Evolutionary conservation across 352 stramenopile species (phyloP), one percentile per base, ranked within the genome.

Genomic region (Globisporangium paroecandrum): DNA sequence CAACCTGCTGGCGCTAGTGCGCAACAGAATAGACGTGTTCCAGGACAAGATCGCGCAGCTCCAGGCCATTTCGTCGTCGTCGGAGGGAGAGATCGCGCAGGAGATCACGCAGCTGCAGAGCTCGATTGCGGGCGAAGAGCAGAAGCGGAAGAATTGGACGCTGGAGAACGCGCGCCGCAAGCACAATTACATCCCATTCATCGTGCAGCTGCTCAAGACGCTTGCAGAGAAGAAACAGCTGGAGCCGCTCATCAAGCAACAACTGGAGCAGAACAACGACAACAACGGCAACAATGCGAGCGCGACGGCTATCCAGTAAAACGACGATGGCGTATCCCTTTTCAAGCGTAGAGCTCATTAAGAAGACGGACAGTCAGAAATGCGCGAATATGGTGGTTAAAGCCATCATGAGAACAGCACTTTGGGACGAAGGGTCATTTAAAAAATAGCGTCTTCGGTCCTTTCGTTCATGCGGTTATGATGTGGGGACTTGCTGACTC

Each of bases 101-200:
- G 67, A 73, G 6, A 53, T 77, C 27, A 68, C 74, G 20, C 76
- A 91, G 56, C 74, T 93, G 32, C 74, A 90, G 68, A 67, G 64
- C 22, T 76, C 81, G 13, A 74, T 93, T 36, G 75, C 78, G 9
- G 67, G 62, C 7, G 85, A 93, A 65, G 66, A 79, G 36, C 74
- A 82, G 20, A 97, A 97, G 73, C 82, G 90, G 10, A 76, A 80
- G 41, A 69, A 89, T 53, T 98, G 91, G 91, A 71, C 76, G 55
- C 74, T 93, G 54, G 97, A 99, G 77, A 97, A 99, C 75, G 73
- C 82, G 43, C 89, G 94, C 10, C 93, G 97, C 60, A 97, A 96
- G 72, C 95, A 99, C 85, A 98, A 99, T 74, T 99, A 98, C 77
- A 87, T 99, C 57, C 97, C 97, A 51, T 95, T 99, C 54, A 96